These are phyloP conservation scores for Trypanosomatidae sp. DNA, from an alignment of 208 protist species.

Conservation along the genomic window DNA sequence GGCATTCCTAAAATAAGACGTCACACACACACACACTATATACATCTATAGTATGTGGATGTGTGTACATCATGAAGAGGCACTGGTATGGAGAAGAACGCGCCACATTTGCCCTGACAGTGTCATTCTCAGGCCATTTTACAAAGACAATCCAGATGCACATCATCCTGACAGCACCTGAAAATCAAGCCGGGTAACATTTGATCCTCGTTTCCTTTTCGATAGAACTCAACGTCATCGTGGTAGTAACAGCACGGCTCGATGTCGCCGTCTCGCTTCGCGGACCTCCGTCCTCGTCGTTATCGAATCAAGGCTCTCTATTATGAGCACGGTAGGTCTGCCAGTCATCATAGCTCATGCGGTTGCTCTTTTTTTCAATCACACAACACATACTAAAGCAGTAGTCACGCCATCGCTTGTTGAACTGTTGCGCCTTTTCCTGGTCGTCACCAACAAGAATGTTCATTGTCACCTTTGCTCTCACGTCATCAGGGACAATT, in stretches of 20 bases:
- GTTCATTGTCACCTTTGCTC: constrained; percentile 15
- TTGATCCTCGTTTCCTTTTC: background rate
- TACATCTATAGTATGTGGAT: background rate
- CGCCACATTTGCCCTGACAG: too few species aligned
- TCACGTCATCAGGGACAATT: constrained; percentile 33
- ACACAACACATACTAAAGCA: constrained; percentile 28
- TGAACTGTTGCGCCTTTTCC: constrained; percentile 35
- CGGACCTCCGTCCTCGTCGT: background rate
- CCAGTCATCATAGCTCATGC: constrained; percentile 21
- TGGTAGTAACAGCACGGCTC: background rate
- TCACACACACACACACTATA: background rate
- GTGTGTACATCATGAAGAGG: background rate
- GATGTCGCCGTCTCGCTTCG: background rate
- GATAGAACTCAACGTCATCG: background rate
- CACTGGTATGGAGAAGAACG: background rate
- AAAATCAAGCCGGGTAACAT: too few species aligned
- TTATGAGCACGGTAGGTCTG: constrained; percentile 5
- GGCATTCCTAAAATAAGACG: background rate
- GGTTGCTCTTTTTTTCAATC: constrained; percentile 39
- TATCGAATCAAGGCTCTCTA: background rate
- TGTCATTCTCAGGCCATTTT: background rate
- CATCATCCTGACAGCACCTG: background rate
- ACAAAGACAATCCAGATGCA: background rate
- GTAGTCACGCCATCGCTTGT: constrained; percentile 29
- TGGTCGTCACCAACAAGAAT: constrained; percentile 21